These are phyloP conservation scores for Phymatotrichopsis omnivora DNA, from an alignment of 2,329 filamentous ascomycete genomes.

Conservation along the genomic window DNA sequence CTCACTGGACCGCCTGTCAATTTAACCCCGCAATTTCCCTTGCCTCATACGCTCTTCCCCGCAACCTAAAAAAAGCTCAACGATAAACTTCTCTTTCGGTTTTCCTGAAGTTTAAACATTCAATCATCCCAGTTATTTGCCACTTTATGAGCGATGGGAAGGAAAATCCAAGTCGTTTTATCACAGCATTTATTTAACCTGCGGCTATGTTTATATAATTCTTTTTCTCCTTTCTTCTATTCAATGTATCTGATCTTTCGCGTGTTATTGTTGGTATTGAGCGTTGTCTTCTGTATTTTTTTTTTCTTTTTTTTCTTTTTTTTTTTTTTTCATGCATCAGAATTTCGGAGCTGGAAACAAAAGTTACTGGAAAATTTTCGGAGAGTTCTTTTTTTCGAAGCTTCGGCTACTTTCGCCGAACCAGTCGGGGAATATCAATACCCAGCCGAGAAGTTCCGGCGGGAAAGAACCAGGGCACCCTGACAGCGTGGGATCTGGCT, in stretches of 20 bases:
- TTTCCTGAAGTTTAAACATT: neutral
- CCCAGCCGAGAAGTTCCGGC: too few species aligned
- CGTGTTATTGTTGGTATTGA: constrained; percentile 1
- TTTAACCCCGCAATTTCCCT: constrained; percentile 25
- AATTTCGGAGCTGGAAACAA: too few species aligned
- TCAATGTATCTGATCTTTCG: constrained; percentile 3
- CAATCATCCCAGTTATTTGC: neutral
- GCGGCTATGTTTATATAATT: constrained; percentile 9
- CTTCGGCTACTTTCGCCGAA: too few species aligned
- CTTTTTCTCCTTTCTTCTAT: constrained; percentile 5
- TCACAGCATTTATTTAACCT: constrained; percentile 1
- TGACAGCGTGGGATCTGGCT: too few species aligned
- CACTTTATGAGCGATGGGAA: neutral
- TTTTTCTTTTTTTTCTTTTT: constrained; percentile 7
- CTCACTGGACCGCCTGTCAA: constrained; percentile 30
- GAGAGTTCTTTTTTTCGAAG: too few species aligned
- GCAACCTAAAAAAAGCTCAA: neutral
- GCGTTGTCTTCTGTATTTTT: constrained; percentile 5
- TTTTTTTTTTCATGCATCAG: constrained; percentile 1
- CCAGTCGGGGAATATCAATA: too few species aligned
- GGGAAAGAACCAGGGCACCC: too few species aligned
- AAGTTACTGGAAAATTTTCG: too few species aligned
- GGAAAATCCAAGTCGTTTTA: neutral
- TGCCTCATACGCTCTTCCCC: neutral
- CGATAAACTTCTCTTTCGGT: constrained; percentile 3